Evolutionary conservation across 257 asterid species (phyloP), one percentile per base, ranked within the genome.

Genomic region (Fraxinus pennsylvanica): DNA sequence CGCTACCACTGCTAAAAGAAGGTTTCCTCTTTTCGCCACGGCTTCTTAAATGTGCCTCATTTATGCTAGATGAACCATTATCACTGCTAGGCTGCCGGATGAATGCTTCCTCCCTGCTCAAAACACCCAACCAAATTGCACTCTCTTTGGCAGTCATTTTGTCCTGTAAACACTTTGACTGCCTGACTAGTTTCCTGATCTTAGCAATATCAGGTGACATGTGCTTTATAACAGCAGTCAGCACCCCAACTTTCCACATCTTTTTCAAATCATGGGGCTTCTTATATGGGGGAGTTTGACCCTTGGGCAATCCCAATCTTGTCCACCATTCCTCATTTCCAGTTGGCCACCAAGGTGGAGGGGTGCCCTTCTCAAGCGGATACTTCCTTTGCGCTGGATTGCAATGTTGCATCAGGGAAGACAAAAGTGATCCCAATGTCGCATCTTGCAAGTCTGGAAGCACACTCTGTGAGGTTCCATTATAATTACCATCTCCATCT

Each of bases 301-400:
- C 94, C 80, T 45, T 81, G 22, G 87, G 86, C 68, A 88, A 80
- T 25, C 90, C 91, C 71, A 83, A 70, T 73, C 71, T 83, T 5
- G 63, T 14, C 94, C 94, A 91, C 96, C 92, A 91, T 38, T 87
- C 96, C 77, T 91, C 96, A n/a, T 81, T 70, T 74, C 96, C 94
- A 0, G 84, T 84, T 1, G 96, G 96, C 96, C 96, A 91, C 94
- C 96, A 91, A 12, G 94, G 92, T 0, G 94, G 96, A 0, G 90
- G 72, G 29, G 81, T 74, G 1, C 90, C 89, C 73, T 89, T 91
- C 77, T 91, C 96, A 21, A 91, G 77, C 0, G 94, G 94, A 76
- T 78, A 91, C 74, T 84, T 85, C 74, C 94, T 74, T 79, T 91
- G 96, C 21, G 96, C 92, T 27, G 94, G 96, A 70, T 83, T 79